These are phyloP conservation scores for Russula sp. DNA, from an alignment of 768 basidiomycete genomes.

Conservation along the genomic window DNA sequence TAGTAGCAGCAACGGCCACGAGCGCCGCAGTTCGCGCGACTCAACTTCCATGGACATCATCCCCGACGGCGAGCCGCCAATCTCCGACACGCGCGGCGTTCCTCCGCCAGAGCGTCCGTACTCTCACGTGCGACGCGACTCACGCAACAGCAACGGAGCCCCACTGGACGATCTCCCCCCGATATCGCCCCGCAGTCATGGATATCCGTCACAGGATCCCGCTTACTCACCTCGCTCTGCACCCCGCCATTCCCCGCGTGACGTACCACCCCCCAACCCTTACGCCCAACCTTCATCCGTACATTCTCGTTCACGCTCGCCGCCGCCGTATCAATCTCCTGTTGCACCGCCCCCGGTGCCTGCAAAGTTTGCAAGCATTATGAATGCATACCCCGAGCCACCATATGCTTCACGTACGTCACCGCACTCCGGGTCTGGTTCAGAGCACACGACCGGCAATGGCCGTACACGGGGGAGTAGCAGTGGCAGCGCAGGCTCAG, in stretches of 20 bases:
- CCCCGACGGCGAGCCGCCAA: conserved; percentile 13
- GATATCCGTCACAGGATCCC: conserved; percentile 12
- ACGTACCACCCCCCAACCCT: conserved; percentile 15
- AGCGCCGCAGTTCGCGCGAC: conserved; percentile 17
- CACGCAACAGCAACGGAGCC: conserved; percentile 20
- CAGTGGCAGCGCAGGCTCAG: conserved; percentile 19
- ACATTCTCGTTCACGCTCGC: conserved; percentile 25
- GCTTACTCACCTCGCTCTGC: conserved; percentile 16
- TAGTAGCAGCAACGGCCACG: conserved; percentile 22
- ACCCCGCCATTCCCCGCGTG: conserved; percentile 12
- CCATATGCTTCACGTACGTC: conserved; percentile 26
- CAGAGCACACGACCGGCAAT: conserved; percentile 29
- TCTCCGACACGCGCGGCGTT: conserved; percentile 15
- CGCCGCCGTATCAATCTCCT: conserved; percentile 27
- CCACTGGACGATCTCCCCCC: conserved; percentile 19
- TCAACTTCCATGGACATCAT: conserved; percentile 18
- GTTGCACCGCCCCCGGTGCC: conserved; percentile 35
- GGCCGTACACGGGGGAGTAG: conserved; percentile 17
- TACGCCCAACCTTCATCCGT: conserved; percentile 5
- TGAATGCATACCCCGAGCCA: conserved; percentile 57
- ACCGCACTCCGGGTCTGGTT: conserved; percentile 28
- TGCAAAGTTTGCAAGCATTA: conserved; percentile 59
- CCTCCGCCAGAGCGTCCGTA: conserved; percentile 15
- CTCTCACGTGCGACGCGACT: conserved; percentile 16
- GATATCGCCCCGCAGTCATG: conserved; percentile 18